Base-by-base conservation (phyloP, 2,329 filamentous ascomycete species). In the Neophaeococcomyces aloes region DNA sequence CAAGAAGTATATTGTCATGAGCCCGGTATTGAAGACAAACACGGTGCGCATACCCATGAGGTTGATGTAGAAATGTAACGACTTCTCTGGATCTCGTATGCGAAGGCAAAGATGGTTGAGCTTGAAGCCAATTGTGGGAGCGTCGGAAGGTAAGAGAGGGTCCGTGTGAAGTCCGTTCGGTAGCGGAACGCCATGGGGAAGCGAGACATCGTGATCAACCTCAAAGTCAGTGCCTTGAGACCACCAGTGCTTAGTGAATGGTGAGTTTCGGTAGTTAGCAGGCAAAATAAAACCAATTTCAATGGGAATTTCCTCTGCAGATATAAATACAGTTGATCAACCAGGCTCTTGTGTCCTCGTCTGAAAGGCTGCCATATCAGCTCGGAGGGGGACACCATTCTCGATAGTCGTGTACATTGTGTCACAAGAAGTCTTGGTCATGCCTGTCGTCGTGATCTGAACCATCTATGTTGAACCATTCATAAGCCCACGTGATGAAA, bases 1-100 rank as follows among this genome's bases (percentile, higher is more conserved):
- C 4, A 65, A 58, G 43, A 64, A 65, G 49, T 65, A 65, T 41
- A 65, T 59, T 6, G 61, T 65, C 49, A 61, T 64, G 6, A 61
- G 62, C 6, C 63, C 61, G 27, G 59, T 54, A 39, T 65, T 64
- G 56, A 64, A 59, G 17, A 55, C 61, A 46, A 64, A 65, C 18
- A 65, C 52, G 3, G 62, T 56, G 7, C 62, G 60, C 61, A 65
- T 64, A 42, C 61, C 62, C 51, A 65, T 58, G 7, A 64, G 55
- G 29, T 61, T 47, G 33, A 63, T 53, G 40, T 65, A 65, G 53
- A 65, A 65, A 38, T 60, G 55, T 1, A 65, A 55, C 2, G 60
- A 59, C 44, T 51, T 54, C 19, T 51, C 25, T 4, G 62, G 63
- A 29, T 64, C 56, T 13, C 56, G 57, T 44, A 64, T 59, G 32